Percentiles rank a stretch among this genome's conserved stretches.
Conservation (phyloP, 176 grass and related monocot genomes). For the Oryza glaberrima region DNA sequence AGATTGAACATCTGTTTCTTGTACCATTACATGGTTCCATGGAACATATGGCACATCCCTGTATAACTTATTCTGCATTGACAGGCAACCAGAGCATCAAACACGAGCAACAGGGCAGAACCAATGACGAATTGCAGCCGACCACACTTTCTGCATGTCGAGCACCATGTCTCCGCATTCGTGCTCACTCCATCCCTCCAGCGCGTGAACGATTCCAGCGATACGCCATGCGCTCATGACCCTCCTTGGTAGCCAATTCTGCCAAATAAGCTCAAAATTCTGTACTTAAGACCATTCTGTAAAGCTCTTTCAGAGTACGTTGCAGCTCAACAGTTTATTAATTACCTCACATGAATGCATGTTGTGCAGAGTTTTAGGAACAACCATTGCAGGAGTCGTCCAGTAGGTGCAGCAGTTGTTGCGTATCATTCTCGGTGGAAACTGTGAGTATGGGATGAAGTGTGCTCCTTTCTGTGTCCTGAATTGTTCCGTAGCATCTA, state of each 20-base stretch:
- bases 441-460: slow-evolving; percentile 71
- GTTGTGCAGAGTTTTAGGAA: slow-evolving; percentile 77
- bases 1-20: background rate
- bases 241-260: slow-evolving; percentile 94
- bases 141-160: slow-evolving; percentile 69
- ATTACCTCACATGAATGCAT: slow-evolving; percentile 84
- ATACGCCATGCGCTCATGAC: slow-evolving; percentile 90
- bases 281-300: background rate
- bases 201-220: slow-evolving; percentile 76
- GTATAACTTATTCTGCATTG: slow-evolving; percentile 8
- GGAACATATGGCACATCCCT: background rate
- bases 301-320: background rate
- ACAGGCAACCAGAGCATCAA: slow-evolving; percentile 20
- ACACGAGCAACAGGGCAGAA: slow-evolving; percentile 52
- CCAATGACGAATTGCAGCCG: slow-evolving; percentile 66
- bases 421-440: slow-evolving; percentile 62
- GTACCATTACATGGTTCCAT: background rate
- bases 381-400: slow-evolving; percentile 68
- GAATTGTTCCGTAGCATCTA: slow-evolving; percentile 56
- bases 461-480: slow-evolving; percentile 65
- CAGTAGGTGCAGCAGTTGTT: slow-evolving; percentile 70
- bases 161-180: slow-evolving; percentile 72
- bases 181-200: slow-evolving; percentile 65
- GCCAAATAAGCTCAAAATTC: slow-evolving; percentile 9
- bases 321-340: background rate